Percentiles rank a stretch among this genome's conserved stretches.
These are phyloP conservation scores for Calonectria pseudoreteaudii DNA, from an alignment of 2,329 filamentous ascomycete species.

Conservation along the genomic window DNA sequence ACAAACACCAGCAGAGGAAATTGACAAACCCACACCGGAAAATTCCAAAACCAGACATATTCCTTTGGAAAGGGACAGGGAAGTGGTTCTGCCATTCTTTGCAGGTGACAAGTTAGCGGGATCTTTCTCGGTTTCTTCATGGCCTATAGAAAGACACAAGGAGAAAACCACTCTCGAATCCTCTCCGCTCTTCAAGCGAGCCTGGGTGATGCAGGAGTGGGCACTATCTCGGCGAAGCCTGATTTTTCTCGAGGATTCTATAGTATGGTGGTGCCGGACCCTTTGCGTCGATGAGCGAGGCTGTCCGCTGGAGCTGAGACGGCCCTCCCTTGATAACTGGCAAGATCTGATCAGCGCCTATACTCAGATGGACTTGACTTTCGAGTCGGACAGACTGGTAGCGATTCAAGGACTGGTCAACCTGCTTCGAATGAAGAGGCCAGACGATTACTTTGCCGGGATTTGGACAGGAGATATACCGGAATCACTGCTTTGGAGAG, in stretches of 20 bases:
- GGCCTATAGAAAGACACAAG: not conserved
- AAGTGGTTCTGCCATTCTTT: not conserved
- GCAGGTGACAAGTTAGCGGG: not conserved
- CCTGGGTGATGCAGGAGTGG: not conserved
- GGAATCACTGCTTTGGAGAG: not conserved
- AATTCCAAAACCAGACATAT: not conserved
- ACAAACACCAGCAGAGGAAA: not conserved
- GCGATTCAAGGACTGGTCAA: not conserved
- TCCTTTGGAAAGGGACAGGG: not conserved
- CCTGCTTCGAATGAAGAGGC: not conserved
- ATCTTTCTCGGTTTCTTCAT: not conserved
- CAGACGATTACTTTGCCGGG: not conserved
- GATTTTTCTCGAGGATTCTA: not conserved
- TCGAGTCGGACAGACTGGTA: not conserved
- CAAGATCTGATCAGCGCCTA: not conserved
- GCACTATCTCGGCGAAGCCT: not conserved
- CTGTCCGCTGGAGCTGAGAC: not conserved
- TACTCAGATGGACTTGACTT: not conserved
- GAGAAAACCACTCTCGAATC: not conserved
- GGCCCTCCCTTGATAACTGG: not conserved
- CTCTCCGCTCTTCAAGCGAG: not conserved
- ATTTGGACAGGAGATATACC: not conserved
- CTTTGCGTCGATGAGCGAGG: not conserved
- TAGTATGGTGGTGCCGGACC: not conserved
- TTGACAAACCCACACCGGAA: not conserved